Conservation (phyloP, 306 rosid species). For the Quercus engelmannii region DNA sequence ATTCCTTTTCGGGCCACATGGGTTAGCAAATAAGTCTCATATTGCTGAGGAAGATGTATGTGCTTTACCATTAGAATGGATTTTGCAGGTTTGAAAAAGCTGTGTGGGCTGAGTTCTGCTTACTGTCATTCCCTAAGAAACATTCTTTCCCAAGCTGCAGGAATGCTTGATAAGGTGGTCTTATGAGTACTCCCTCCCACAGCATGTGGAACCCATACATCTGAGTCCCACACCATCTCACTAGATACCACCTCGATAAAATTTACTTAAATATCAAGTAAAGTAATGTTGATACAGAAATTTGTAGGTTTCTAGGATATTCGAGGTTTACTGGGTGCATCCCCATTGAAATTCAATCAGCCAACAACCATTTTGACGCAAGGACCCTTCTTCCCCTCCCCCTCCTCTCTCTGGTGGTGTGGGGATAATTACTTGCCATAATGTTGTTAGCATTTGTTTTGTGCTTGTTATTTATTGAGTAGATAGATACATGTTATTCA, state of each 20-base stretch:
- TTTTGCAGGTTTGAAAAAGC: neutral
- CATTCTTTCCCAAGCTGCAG: slow-evolving; percentile 17
- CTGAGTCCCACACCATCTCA: too few relatives aligned
- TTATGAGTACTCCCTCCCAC: too few relatives aligned
- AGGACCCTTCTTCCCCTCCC: neutral
- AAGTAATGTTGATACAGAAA: slow-evolving; percentile 15
- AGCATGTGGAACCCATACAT: too few relatives aligned
- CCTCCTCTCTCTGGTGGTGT: too few relatives aligned
- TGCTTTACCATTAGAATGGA: slow-evolving; percentile 14
- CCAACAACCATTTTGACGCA: neutral
- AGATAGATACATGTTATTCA: neutral
- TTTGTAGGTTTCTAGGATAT: slow-evolving; percentile 10
- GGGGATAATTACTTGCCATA: neutral
- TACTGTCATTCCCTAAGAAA: neutral
- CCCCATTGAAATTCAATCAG: neutral
- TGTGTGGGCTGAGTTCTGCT: neutral
- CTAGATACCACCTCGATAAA: too few relatives aligned
- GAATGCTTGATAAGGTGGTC: slow-evolving; percentile 1
- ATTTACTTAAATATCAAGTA: neutral
- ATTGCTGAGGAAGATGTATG: slow-evolving; percentile 14
- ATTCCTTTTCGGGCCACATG: neutral
- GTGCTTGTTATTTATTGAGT: neutral
- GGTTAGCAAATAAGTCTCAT: neutral
- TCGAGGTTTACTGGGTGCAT: slow-evolving; percentile 3
- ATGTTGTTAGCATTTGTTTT: neutral